Conservation (phyloP, 352 stramenopile species). For the Nothophytophthora sp. region DNA sequence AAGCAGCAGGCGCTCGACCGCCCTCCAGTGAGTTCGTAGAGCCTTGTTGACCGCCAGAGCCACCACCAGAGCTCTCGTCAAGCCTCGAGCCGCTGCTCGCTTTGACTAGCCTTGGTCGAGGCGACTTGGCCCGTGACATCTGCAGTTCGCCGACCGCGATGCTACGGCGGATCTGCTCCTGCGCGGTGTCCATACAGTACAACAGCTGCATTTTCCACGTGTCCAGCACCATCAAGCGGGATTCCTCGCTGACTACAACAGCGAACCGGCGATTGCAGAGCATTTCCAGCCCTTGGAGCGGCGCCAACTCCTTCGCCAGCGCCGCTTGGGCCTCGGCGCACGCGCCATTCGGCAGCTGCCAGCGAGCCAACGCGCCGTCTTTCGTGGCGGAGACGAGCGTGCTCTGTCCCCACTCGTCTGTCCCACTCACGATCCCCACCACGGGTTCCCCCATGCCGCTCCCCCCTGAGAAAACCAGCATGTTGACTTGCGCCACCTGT, state of each 20-base stretch:
- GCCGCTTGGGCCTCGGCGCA: slow-evolving; percentile 55
- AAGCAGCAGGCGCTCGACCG: slow-evolving; percentile 12
- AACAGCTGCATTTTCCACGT: slow-evolving; percentile 73
- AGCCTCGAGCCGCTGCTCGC: slow-evolving; percentile 22
- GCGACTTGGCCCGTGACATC: slow-evolving; percentile 21
- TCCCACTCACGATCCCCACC: slow-evolving; percentile 63
- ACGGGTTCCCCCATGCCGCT: slow-evolving; percentile 29
- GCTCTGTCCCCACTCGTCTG: slow-evolving; percentile 79
- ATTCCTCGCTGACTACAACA: slow-evolving; percentile 69
- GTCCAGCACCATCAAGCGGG: slow-evolving; percentile 78
- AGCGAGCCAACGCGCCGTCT: slow-evolving; percentile 56
- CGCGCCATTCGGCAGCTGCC: slow-evolving; percentile 67
- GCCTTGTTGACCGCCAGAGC: slow-evolving; percentile 1
- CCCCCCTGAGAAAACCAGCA: slow-evolving; percentile 48
- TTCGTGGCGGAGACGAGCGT: slow-evolving; percentile 63
- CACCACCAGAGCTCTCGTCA: slow-evolving; percentile 3
- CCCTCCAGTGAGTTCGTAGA: not conserved
- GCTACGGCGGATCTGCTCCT: slow-evolving; percentile 79
- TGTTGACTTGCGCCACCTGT: slow-evolving; percentile 60
- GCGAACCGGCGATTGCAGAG: slow-evolving; percentile 71
- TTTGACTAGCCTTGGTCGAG: slow-evolving; percentile 12
- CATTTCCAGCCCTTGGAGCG: slow-evolving; percentile 72
- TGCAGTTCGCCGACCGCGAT: slow-evolving; percentile 63
- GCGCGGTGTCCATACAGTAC: slow-evolving; percentile 74
- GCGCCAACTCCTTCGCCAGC: slow-evolving; percentile 59